Evolutionary conservation across 2,329 filamentous ascomycete species (phyloP).

Genomic region (Pseudogymnoascus sp.): DNA sequence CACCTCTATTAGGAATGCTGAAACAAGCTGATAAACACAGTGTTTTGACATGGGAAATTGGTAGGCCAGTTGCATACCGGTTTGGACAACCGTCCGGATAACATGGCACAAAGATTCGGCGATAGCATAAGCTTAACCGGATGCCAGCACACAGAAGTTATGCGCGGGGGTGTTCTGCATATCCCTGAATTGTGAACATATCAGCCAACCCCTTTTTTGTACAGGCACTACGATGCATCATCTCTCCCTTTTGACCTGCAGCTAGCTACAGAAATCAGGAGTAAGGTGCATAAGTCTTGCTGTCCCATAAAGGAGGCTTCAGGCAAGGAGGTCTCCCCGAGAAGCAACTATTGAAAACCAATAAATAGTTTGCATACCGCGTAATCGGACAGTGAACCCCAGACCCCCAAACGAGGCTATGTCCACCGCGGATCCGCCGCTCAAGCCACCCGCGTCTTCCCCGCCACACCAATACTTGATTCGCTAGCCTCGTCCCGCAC

Average conservation of each 20-base stretch:
- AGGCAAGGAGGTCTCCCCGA: neutral
- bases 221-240: neutral
- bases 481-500: neutral
- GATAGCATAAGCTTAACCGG: constrained; percentile 1
- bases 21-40: neutral
- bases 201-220: constrained; percentile 2
- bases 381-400: constrained; percentile 2
- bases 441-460: constrained; percentile 4
- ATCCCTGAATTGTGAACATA: neutral
- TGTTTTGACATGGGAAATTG: constrained; percentile 7
- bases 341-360: neutral
- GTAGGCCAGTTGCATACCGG: neutral
- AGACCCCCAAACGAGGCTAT: constrained; percentile 6
- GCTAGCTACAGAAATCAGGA: neutral
- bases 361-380: neutral
- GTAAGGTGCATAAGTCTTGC: neutral
- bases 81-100: neutral
- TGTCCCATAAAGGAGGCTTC: neutral
- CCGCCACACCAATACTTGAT: constrained; percentile 7
- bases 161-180: neutral
- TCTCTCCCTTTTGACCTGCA: neutral
- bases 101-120: neutral
- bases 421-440: neutral
- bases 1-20: neutral
- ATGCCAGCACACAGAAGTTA: constrained; percentile 1